These are phyloP conservation scores for Nicotiana tomentosiformis DNA, from an alignment of 257 asterid species.

Conservation along the genomic window DNA sequence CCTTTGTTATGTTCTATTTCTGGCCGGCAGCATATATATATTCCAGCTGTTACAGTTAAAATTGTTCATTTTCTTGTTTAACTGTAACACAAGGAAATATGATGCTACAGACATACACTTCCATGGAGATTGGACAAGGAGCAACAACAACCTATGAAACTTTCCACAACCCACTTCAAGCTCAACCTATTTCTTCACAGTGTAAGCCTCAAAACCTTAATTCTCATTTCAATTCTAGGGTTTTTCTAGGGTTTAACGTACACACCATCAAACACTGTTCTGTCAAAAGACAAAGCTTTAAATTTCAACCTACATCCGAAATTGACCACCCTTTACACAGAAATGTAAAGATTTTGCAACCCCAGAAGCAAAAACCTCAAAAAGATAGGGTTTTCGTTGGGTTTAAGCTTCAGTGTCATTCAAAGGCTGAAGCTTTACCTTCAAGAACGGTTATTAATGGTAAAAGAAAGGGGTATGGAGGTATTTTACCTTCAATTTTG, in stretches of 20 bases:
- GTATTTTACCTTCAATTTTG: conserved; percentile 59
- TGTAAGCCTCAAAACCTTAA: conserved; percentile 49
- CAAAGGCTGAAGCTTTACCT: conserved; percentile 40
- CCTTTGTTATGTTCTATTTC: not conserved
- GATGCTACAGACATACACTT: conserved; percentile 25
- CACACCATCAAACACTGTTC: not conserved
- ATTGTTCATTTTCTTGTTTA: not conserved
- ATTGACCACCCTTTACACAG: conserved; percentile 9
- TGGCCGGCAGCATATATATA: not conserved
- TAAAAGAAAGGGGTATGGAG: conserved; percentile 54
- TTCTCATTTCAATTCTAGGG: conserved; percentile 27
- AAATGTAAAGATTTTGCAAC: conserved; percentile 11
- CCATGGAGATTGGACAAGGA: conserved; percentile 16
- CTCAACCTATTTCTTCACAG: conserved; percentile 21
- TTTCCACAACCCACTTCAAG: not conserved
- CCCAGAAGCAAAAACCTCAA: conserved; percentile 22
- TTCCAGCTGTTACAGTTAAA: not conserved
- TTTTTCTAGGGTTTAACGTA: conserved; percentile 36
- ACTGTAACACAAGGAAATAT: not conserved
- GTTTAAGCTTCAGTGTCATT: conserved; percentile 43
- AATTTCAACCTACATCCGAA: conserved; percentile 3
- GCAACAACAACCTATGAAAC: conserved; percentile 7
- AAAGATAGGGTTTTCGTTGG: conserved; percentile 37
- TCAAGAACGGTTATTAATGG: conserved; percentile 32
- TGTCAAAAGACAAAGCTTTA: not conserved